phyloP scores from a whole-genome alignment of 148 eudicot genomes.

The Cornus kousa region DNA sequence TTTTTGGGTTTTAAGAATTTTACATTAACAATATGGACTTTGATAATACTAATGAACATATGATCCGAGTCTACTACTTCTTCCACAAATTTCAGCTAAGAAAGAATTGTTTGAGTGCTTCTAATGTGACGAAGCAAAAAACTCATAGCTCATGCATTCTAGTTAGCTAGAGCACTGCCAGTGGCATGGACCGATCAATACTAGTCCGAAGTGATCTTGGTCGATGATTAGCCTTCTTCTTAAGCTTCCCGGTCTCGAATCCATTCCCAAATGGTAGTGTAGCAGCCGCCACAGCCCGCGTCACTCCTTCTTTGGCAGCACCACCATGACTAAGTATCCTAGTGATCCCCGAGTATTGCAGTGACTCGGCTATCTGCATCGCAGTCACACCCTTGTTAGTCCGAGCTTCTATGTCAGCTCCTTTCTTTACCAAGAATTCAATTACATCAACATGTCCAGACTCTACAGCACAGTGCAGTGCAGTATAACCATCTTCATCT shows the following conservation, averaged over 20 bases:
- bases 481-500: constrained; percentile 48
- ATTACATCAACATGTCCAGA: constrained; percentile 44
- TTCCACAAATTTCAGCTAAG: neutral
- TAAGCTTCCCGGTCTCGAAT: constrained; percentile 4
- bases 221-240: constrained; percentile 20
- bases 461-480: constrained; percentile 54
- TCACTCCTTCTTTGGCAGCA: constrained; percentile 16
- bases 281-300: neutral
- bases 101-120: neutral
- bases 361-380: constrained; percentile 38
- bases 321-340: constrained; percentile 38
- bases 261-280: neutral
- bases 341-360: constrained; percentile 38
- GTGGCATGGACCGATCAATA: constrained; percentile 19
- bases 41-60: neutral
- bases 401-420: constrained; percentile 36
- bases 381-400: constrained; percentile 41
- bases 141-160: neutral
- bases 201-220: constrained; percentile 13
- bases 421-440: constrained; percentile 46
- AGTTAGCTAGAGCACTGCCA: constrained; percentile 7
- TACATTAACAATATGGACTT: neutral
- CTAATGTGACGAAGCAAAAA: neutral
- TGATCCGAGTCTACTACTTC: neutral
- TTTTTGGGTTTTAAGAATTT: neutral